Evolutionary conservation across 2,329 filamentous ascomycete genomes (phyloP).

Genomic region (Tetracladium maxilliforme): DNA sequence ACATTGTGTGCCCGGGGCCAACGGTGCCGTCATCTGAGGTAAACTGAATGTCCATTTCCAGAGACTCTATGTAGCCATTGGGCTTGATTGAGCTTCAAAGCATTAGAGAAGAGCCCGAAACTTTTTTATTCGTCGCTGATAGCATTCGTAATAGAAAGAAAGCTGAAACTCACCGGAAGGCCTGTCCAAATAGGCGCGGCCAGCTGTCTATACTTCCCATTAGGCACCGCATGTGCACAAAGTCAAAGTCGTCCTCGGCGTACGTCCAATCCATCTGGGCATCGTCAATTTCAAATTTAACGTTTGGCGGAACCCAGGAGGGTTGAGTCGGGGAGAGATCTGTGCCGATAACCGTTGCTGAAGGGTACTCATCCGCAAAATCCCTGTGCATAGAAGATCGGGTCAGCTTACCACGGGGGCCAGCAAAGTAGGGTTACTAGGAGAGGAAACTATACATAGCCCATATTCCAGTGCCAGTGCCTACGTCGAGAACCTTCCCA

Average conservation of each 20-base stretch:
- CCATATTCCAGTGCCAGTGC: constrained; percentile 23
- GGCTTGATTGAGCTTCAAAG: no score
- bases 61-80: constrained; percentile 10
- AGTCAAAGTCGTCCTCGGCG: constrained; percentile 16
- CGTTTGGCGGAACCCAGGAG: constrained; percentile 10
- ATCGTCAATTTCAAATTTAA: constrained; percentile 15
- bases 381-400: no score
- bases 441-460: no score
- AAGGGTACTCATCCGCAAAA: constrained; percentile 9
- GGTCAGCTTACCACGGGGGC: no score
- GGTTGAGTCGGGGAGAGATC: constrained; percentile 11
- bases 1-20: no score
- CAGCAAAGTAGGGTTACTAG: no score
- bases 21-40: no score
- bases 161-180: constrained; percentile 7
- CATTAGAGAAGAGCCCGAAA: no score
- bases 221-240: constrained; percentile 16
- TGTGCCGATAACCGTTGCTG: constrained; percentile 8
- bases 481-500: constrained; percentile 20
- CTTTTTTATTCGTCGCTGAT: no score
- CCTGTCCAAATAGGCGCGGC: constrained; percentile 7
- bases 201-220: constrained; percentile 17
- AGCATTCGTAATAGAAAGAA: no score
- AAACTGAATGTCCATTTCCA: no score
- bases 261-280: constrained; percentile 13